Conservation (phyloP, 345 rosid genomes). For the Brassica incana region DNA sequence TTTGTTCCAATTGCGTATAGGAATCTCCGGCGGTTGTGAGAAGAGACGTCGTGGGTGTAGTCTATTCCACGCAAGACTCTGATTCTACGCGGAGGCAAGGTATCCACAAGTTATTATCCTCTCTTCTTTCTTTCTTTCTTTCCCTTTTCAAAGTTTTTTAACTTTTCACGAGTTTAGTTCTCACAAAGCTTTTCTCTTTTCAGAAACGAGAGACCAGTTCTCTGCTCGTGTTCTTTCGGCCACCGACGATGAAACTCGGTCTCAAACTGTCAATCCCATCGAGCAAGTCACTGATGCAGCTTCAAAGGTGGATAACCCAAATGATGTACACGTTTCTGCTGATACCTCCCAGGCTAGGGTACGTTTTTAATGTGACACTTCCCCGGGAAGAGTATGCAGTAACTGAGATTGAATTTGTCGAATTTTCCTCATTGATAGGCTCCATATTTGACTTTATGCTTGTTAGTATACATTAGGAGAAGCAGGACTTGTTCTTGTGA, state of each 20-base stretch:
- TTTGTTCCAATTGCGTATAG: slow-evolving; percentile 37
- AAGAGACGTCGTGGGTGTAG: slow-evolving; percentile 53
- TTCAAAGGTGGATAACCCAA: slow-evolving; percentile 8
- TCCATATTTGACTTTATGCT: not conserved
- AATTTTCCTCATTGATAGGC: not conserved
- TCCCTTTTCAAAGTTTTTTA: not conserved
- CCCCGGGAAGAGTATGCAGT: not conserved
- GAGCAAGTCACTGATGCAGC: slow-evolving; percentile 47
- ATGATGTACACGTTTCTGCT: slow-evolving; percentile 12
- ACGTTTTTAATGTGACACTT: slow-evolving; percentile 2
- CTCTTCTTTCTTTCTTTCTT: not conserved
- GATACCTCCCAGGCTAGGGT: slow-evolving; percentile 35
- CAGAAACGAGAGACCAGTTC: slow-evolving; percentile 56
- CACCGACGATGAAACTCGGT: slow-evolving; percentile 49
- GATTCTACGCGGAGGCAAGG: slow-evolving; percentile 40
- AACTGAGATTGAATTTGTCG: not conserved
- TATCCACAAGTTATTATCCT: slow-evolving; percentile 1
- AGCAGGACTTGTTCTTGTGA: not conserved
- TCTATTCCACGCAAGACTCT: slow-evolving; percentile 47
- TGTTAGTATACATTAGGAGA: not conserved
- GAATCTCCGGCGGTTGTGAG: slow-evolving; percentile 52
- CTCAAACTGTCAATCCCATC: slow-evolving; percentile 51
- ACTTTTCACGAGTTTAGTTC: slow-evolving; percentile 1
- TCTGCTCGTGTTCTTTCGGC: slow-evolving; percentile 75
- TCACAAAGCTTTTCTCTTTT: slow-evolving; percentile 30